phyloP scores from a whole-genome alignment of 73 alveolate genomes.

The Symbiodinium natans region DNA sequence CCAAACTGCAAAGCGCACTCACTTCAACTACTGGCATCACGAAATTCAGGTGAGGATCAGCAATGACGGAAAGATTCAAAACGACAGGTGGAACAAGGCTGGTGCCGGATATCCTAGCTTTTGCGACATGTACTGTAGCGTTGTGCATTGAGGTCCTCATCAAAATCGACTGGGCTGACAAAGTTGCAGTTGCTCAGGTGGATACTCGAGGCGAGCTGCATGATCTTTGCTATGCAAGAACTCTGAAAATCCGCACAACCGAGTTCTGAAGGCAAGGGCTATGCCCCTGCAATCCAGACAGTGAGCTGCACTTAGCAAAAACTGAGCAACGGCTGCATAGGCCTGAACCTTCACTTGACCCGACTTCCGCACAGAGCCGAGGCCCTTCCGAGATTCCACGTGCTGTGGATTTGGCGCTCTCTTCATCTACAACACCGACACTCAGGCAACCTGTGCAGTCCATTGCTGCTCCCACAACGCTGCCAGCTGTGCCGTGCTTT shows the following conservation, averaged over 20 bases:
- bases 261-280: conserved; percentile 78
- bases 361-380: too few relatives aligned
- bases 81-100: conserved; percentile 85
- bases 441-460: background rate
- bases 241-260: too few relatives aligned
- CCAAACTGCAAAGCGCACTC: too few relatives aligned
- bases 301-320: background rate
- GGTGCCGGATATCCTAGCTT: background rate
- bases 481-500: background rate
- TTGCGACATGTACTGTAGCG: too few relatives aligned
- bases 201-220: background rate
- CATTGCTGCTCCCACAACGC: background rate
- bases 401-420: conserved; percentile 52
- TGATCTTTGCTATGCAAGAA: background rate
- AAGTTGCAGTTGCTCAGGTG: conserved; percentile 57
- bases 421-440: conserved; percentile 87
- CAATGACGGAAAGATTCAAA: conserved; percentile 79
- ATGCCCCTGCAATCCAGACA: conserved; percentile 77
- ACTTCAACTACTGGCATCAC: too few relatives aligned
- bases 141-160: background rate
- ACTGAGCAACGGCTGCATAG: background rate
- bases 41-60: conserved; percentile 7
- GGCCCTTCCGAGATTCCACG: conserved; percentile 68
- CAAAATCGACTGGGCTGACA: conserved; percentile 80
- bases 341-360: too few relatives aligned